Base-by-base conservation (phyloP, 495 filamentous ascomycete species). In the Lophiotrema nucula region DNA sequence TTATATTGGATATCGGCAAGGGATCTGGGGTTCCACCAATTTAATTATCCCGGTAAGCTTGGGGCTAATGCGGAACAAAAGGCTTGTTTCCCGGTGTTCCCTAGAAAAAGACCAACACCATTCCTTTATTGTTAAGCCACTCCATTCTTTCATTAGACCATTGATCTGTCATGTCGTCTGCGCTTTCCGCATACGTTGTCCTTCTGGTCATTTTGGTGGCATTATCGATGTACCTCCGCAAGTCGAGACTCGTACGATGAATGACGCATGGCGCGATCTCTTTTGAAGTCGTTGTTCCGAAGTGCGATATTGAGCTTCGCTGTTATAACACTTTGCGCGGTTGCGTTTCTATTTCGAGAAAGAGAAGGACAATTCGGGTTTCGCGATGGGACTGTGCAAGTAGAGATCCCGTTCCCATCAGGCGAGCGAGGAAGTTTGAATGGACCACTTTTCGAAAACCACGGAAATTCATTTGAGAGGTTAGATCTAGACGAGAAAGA, bases 11-110 rank as follows among this genome's bases (percentile, higher is more conserved):
- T 23, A 10, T 12, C 16, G 6, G 13, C 37, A 19, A 8, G 5
- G 31, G 4, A 44, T 26, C 43, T 16, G 23, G n/a, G 45, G 53
- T 57, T 49, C 8, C 53, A 57, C 27, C 16, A 48, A 57, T 48
- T 19, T 57, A 49, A 25, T 48, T 39, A 48, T 31, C 53, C 43
- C 22, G 43, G 28, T 49, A 22, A 39, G 16, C 53, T 43, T 48
- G 28, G 37, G 45, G 27, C 21, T 52, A n/a, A 23, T 11, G 15
- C 45, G 53, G 53, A 57, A 43, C 53, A 8, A 19, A 41, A 52
- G 41, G 48, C 48, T 41, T 41, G 33, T 39, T 41, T 38, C 11
- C 6, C 6, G 39, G 39, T 12, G 10, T 6, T 43, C 8, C 18
- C 11, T 43, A 11, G 39, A 13, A 6, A 21, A 6, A 21, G 10